A percentile compares a stretch with the other conserved stretches of the same genome.
phyloP scores from a whole-genome alignment of 2,329 filamentous ascomycete genomes.

The Neofusicoccum cordaticola region DNA sequence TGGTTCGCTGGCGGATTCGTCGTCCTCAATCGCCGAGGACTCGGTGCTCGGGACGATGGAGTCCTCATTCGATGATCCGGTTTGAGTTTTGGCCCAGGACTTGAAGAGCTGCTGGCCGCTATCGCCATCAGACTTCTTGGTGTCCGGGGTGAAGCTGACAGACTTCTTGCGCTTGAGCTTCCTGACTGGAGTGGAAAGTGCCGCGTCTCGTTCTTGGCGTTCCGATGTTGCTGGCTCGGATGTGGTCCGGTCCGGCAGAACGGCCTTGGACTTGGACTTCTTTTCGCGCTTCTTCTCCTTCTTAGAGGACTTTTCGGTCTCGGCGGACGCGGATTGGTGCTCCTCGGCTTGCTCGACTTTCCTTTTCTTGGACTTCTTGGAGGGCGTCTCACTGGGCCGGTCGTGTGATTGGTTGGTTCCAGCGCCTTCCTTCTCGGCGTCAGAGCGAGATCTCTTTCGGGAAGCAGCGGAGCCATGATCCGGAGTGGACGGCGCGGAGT shows the following conservation, averaged over 20 bases:
- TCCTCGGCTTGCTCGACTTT: neutral
- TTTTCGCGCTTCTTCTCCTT: constrained; percentile 25
- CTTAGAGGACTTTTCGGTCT: constrained; percentile 24
- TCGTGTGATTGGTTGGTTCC: neutral
- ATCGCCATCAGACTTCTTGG: constrained; percentile 57
- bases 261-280: neutral
- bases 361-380: constrained; percentile 15
- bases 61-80: constrained; percentile 22
- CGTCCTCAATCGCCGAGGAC: constrained; percentile 7
- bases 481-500: neutral
- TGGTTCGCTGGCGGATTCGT: constrained; percentile 21
- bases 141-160: constrained; percentile 64
- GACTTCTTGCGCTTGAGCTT: constrained; percentile 48
- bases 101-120: constrained; percentile 53
- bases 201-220: neutral
- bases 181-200: constrained; percentile 5
- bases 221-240: neutral
- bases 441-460: constrained; percentile 6
- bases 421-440: neutral
- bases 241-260: neutral
- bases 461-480: constrained; percentile 3
- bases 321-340: neutral
- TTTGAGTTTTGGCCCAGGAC: constrained; percentile 42
- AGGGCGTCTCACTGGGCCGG: neutral
- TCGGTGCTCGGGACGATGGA: neutral